Conservation (phyloP, 495 filamentous ascomycete species). For the Penicillium goetzii region DNA sequence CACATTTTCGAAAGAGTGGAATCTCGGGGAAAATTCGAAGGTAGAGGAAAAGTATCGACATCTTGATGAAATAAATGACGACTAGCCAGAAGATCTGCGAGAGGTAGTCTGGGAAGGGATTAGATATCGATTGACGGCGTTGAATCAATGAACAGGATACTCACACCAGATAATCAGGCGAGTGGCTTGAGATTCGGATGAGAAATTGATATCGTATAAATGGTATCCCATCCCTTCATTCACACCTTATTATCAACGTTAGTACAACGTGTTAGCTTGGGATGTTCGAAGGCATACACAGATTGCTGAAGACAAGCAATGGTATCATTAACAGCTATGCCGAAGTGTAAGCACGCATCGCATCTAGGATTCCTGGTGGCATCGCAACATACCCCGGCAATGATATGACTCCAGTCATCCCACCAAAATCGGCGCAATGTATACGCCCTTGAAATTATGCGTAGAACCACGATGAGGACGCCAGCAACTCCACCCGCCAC, state of each 20-base stretch:
- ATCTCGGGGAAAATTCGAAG: conserved; percentile 24
- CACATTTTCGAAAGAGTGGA: conserved; percentile 2
- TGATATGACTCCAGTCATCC: conserved; percentile 24
- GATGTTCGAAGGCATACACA: conserved; percentile 9
- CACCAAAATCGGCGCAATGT: conserved; percentile 20
- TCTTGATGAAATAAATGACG: conserved; percentile 24
- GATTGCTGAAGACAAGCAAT: conserved; percentile 9
- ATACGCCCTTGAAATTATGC: conserved; percentile 14
- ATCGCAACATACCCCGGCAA: conserved; percentile 14
- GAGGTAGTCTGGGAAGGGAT: conserved; percentile 2
- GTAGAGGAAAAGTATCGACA: conserved; percentile 26
- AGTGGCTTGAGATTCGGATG: conserved; percentile 9
- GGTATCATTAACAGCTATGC: conserved; percentile 11
- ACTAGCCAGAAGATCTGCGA: conserved; percentile 19
- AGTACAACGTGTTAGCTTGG: not conserved
- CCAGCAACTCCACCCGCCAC: conserved; percentile 1
- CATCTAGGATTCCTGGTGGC: not conserved
- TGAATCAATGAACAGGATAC: not conserved
- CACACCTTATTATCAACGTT: conserved; percentile 1
- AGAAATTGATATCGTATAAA: conserved; percentile 19
- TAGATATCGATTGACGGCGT: not conserved
- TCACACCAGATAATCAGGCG: conserved; percentile 19
- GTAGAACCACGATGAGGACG: conserved; percentile 10
- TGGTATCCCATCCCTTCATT: conserved; percentile 21
- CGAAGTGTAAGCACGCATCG: not conserved